Evolutionary conservation across 345 rosid genomes (phyloP), one percentile per base, ranked within the genome.

Genomic region (Populus ilicifolia): DNA sequence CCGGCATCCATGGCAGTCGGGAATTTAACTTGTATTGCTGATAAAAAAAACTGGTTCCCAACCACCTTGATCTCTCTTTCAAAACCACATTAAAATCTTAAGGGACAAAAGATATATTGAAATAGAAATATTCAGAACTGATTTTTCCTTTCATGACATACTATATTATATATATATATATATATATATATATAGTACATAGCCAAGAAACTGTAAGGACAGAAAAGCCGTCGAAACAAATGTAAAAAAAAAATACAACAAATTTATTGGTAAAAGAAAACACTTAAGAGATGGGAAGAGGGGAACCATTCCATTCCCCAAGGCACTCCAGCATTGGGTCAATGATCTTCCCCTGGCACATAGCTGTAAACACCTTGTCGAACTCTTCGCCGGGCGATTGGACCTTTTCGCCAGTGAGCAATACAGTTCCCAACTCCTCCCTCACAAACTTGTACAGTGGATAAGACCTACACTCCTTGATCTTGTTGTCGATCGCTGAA

Each of bases 261-360:
- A 25, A 33, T 4, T 4, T 21, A 48, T 43, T 12, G n/a, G 25
- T 10, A 6, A 10, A 16, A 52, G 23, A 27, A 30, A 11, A 41
- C 14, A 14, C 29, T 61, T 62, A 80, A 71, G 79, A 80, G 10
- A 80, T 50, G 35, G 83, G 83, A 25, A 80, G 83, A 50, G 83
- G 89, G 75, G 92, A 90, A 59, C 97, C 97, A 61, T 89, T 89
- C 97, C 97, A 92, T 39, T 79, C 89, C 23, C 81, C 66, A 16
- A 92, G 88, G 69, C 94, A 90, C 4, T 92, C 93, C 72, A 92
- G 65, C 89, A 92, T 73, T 54, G 94, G 93, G 85, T 89, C 94
- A 48, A 92, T 86, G 78, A 92, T 75, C 82, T 89, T 90, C n/a
- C 97, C 97, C 61, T 84, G 83, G 76, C 88, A 90, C 78, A 92